These are phyloP conservation scores for Bruguiera sexangula DNA, from an alignment of 345 rosid species.

Conservation along the genomic window DNA sequence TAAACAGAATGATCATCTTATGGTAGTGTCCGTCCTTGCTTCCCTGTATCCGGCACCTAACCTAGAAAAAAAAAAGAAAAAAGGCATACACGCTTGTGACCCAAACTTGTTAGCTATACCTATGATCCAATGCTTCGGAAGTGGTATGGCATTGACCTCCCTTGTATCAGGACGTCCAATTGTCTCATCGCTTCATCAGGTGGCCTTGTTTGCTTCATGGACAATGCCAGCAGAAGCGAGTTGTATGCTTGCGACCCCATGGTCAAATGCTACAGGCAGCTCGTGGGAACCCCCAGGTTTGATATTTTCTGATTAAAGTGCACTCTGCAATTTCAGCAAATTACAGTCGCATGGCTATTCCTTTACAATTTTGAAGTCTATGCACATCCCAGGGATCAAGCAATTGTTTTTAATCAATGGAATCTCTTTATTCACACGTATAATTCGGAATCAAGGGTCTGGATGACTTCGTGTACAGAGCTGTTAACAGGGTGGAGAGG, in stretches of 20 bases:
- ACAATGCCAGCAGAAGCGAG: conserved; percentile 72
- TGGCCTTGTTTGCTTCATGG: conserved; percentile 92
- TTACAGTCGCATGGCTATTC: conserved; percentile 46
- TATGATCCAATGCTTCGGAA: conserved; percentile 76
- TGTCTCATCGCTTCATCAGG: conserved; percentile 78
- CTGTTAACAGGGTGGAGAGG: conserved; percentile 92
- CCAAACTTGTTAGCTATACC: conserved; percentile 69
- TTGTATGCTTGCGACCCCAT: conserved; percentile 73
- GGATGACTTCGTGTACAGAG: conserved; percentile 58
- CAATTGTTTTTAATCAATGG: conserved; percentile 52
- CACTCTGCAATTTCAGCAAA: conserved; percentile 58
- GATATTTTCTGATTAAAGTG: conserved; percentile 68
- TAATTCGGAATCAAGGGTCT: conserved; percentile 59
- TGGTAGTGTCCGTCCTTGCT: too few relatives aligned
- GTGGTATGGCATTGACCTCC: conserved; percentile 79
- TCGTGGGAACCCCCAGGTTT: conserved; percentile 61
- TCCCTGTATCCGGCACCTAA: too few relatives aligned
- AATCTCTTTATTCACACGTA: conserved; percentile 63
- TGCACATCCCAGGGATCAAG: conserved; percentile 58
- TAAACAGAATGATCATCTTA: too few relatives aligned
- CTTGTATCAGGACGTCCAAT: conserved; percentile 62
- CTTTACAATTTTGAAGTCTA: conserved; percentile 72
- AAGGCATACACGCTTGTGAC: too few relatives aligned
- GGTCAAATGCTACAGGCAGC: conserved; percentile 45
- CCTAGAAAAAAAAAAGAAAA: too few relatives aligned